A percentile compares a stretch with the other conserved stretches of the same genome.
phyloP scores from a whole-genome alignment of 2,329 filamentous ascomycete genomes.

The Aspergillus ruber region DNA sequence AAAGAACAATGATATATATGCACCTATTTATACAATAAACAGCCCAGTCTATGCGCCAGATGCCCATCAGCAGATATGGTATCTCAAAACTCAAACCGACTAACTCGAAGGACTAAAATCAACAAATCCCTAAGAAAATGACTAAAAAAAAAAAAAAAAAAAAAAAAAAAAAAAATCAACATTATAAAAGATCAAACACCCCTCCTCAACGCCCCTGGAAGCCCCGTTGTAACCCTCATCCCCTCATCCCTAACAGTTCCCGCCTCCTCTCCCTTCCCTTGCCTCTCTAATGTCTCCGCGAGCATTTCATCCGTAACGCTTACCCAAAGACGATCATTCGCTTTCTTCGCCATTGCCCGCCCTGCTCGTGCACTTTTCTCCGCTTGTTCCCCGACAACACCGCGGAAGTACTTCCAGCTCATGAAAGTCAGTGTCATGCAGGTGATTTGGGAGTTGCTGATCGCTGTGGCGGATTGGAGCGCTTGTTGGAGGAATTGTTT shows the following conservation, averaged over 20 bases:
- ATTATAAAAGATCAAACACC: constrained; percentile 11
- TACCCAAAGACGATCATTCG: constrained; percentile 68
- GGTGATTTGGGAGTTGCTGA: constrained; percentile 72
- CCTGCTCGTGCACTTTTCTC: constrained; percentile 69
- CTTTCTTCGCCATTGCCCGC: constrained; percentile 60
- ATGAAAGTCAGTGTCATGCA: constrained; percentile 79
- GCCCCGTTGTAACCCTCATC: constrained; percentile 29
- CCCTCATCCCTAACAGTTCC: constrained; percentile 41
- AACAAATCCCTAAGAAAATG: neutral
- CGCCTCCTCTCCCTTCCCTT: constrained; percentile 57
- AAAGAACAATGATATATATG: constrained; percentile 1
- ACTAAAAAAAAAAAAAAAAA: neutral
- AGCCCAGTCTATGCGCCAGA: constrained; percentile 10
- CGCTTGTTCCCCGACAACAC: constrained; percentile 73
- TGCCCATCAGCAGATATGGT: constrained; percentile 22
- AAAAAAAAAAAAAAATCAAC: constrained; percentile 1
- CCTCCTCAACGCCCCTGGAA: constrained; percentile 33
- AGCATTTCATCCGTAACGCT: constrained; percentile 76
- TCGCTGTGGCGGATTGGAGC: constrained; percentile 61
- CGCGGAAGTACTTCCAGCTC: constrained; percentile 73
- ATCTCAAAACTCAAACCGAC: constrained; percentile 19
- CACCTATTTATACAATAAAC: neutral
- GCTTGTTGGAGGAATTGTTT: constrained; percentile 73
- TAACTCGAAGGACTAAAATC: neutral
- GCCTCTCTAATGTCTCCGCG: constrained; percentile 65